Conservation (phyloP, 768 basidiomycete genomes). For the Calocybe cyanea region DNA sequence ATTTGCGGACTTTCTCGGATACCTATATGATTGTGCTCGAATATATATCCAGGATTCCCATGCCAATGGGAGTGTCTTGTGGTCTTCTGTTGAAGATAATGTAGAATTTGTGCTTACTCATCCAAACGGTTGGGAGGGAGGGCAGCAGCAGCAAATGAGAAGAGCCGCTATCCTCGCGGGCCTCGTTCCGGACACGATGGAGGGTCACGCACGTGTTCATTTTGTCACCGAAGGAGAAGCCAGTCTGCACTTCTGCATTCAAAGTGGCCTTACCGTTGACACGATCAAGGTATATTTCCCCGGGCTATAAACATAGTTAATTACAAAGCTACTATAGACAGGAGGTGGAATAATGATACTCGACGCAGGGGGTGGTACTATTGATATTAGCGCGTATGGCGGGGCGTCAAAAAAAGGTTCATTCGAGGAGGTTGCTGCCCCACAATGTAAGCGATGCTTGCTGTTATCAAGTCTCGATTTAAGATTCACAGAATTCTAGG, state of each 20-base stretch:
- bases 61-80: constrained; percentile 38
- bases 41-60: constrained; percentile 47
- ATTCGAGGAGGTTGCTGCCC: constrained; percentile 32
- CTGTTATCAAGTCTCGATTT: neutral
- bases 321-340: constrained; percentile 22
- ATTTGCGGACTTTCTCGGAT: constrained; percentile 48
- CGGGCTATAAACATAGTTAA: too few species aligned
- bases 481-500: constrained; percentile 19
- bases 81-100: constrained; percentile 37
- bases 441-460: constrained; percentile 33
- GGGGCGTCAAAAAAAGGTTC: constrained; percentile 20
- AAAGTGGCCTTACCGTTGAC: constrained; percentile 32
- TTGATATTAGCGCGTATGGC: constrained; percentile 56
- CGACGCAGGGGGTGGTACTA: constrained; percentile 62
- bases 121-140: constrained; percentile 65
- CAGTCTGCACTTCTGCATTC: constrained; percentile 47
- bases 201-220: constrained; percentile 36
- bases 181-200: constrained; percentile 37
- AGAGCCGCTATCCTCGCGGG: constrained; percentile 48
- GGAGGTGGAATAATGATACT: constrained; percentile 49
- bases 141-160: constrained; percentile 55
- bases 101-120: constrained; percentile 55
- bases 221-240: constrained; percentile 59
- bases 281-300: constrained; percentile 20
- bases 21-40: constrained; percentile 41